Percentiles rank a stretch among this genome's conserved stretches.
Evolutionary conservation across 805 yeast species (phyloP).

Genomic region (Yamadazyma tumulicola): DNA sequence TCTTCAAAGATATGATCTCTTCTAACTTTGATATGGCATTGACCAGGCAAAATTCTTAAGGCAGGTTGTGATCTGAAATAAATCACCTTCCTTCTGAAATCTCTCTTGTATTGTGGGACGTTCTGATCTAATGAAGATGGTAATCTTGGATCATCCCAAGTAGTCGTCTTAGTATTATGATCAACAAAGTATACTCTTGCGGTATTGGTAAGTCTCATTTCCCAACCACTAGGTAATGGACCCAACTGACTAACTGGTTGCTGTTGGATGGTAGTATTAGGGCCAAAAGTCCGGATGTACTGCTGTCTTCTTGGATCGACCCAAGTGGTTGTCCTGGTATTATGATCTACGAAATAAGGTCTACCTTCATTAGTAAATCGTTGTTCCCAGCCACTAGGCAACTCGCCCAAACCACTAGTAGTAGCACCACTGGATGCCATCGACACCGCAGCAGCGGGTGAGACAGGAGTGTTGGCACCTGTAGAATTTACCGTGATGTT

Average conservation of each 20-base stretch:
- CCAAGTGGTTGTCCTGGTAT: slow-evolving; percentile 99
- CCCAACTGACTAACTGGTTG: slow-evolving; percentile 98
- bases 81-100: slow-evolving; percentile 94
- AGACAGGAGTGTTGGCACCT: slow-evolving; percentile 49
- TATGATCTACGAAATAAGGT: slow-evolving; percentile 97
- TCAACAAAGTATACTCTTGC: slow-evolving; percentile 98
- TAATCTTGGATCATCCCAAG: slow-evolving; percentile 99
- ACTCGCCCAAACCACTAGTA: slow-evolving; percentile 92
- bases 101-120: slow-evolving; percentile 99
- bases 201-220: slow-evolving; percentile 97
- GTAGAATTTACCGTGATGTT: slow-evolving; percentile 46
- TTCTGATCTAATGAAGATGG: slow-evolving; percentile 97
- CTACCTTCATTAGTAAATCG: slow-evolving; percentile 97
- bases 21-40: slow-evolving; percentile 96
- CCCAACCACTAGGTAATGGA: slow-evolving; percentile 99
- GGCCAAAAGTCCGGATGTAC: slow-evolving; percentile 91
- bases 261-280: slow-evolving; percentile 89
- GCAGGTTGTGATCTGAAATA: slow-evolving; percentile 99
- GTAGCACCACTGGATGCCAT: slow-evolving; percentile 82
- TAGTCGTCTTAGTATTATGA: slow-evolving; percentile 97
- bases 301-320: slow-evolving; percentile 99
- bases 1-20: slow-evolving; percentile 96
- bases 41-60: slow-evolving; percentile 93
- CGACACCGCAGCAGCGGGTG: slow-evolving; percentile 64
- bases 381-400: slow-evolving; percentile 99